phyloP scores from a whole-genome alignment of 805 yeast species.

The Saccharomycopsis sp. region DNA sequence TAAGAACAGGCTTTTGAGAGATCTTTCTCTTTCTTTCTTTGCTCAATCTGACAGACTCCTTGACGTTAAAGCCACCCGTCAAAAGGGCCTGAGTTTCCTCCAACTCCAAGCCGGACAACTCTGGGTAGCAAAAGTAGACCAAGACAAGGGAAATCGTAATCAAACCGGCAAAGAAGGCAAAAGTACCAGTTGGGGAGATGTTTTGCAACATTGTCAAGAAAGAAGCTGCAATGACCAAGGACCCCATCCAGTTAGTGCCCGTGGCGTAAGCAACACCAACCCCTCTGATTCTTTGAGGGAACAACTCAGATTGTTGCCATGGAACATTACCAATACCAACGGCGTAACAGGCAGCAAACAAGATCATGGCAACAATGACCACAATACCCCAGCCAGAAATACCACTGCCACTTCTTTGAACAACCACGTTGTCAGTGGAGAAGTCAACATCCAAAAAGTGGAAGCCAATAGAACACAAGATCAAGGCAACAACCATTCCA shows the following conservation, averaged over 20 bases:
- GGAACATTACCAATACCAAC: constrained; percentile 97
- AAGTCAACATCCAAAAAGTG: constrained; percentile 67
- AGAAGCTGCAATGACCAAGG: constrained; percentile 81
- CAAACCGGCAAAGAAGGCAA: constrained; percentile 79
- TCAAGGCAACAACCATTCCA: constrained; percentile 68
- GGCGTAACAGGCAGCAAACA: constrained; percentile 6
- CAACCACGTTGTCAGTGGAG: constrained; percentile 36
- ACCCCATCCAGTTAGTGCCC: constrained; percentile 93
- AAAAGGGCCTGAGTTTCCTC: constrained; percentile 84
- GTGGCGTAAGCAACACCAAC: constrained; percentile 87
- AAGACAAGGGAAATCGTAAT: constrained; percentile 63
- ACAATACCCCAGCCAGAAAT: constrained; percentile 82
- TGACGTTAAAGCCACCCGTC: constrained; percentile 79
- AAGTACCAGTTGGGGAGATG: constrained; percentile 92
- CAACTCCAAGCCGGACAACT: constrained; percentile 77
- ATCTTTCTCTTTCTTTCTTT: constrained; percentile 32
- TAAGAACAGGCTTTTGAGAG: constrained; percentile 7
- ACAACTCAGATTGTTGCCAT: constrained; percentile 95
- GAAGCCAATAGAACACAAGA: constrained; percentile 86
- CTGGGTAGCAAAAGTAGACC: constrained; percentile 83
- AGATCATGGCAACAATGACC: constrained; percentile 36
- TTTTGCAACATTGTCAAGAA: constrained; percentile 88
- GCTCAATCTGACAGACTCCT: constrained; percentile 48
- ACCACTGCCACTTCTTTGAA: constrained; percentile 31
- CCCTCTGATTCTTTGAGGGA: constrained; percentile 89